phyloP scores from a whole-genome alignment of 2,329 filamentous ascomycete genomes.

The Botrytis paeoniae region DNA sequence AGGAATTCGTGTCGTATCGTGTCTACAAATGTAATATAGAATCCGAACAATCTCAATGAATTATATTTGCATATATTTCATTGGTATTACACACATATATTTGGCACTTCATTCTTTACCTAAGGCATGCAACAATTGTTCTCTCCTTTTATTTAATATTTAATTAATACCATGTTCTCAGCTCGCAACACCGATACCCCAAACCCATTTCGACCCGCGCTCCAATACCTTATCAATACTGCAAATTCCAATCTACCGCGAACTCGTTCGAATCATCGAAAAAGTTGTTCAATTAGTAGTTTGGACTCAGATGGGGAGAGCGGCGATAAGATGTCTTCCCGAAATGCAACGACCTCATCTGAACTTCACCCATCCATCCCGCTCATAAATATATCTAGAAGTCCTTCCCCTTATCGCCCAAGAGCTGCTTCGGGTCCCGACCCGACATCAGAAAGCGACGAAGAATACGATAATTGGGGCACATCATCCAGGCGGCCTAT shows the following conservation, averaged over 20 bases:
- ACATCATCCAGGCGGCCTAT: constrained; percentile 39
- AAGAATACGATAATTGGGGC: constrained; percentile 41
- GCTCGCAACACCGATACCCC: constrained; percentile 33
- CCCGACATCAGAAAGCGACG: constrained; percentile 42
- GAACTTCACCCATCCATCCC: constrained; percentile 39
- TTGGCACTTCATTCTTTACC: background rate
- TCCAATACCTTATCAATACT: constrained; percentile 39
- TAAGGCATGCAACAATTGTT: constrained; percentile 12
- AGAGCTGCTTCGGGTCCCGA: constrained; percentile 40
- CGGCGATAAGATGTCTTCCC: constrained; percentile 30
- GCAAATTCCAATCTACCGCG: constrained; percentile 23
- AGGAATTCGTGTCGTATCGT: background rate
- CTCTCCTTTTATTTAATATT: background rate
- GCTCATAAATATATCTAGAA: constrained; percentile 45
- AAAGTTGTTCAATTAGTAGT: constrained; percentile 31
- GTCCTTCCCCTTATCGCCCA: constrained; percentile 45
- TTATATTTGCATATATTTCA: background rate
- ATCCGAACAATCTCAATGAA: background rate
- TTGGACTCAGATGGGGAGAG: constrained; percentile 31
- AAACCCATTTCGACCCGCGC: constrained; percentile 41
- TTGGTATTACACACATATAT: background rate
- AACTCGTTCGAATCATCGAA: constrained; percentile 25
- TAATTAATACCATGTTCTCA: constrained; percentile 31
- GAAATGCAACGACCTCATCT: constrained; percentile 22
- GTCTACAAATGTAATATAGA: background rate